These are phyloP conservation scores for Backusella australiensis DNA, from an alignment of 192 early-diverging fungal species.

Conservation along the genomic window DNA sequence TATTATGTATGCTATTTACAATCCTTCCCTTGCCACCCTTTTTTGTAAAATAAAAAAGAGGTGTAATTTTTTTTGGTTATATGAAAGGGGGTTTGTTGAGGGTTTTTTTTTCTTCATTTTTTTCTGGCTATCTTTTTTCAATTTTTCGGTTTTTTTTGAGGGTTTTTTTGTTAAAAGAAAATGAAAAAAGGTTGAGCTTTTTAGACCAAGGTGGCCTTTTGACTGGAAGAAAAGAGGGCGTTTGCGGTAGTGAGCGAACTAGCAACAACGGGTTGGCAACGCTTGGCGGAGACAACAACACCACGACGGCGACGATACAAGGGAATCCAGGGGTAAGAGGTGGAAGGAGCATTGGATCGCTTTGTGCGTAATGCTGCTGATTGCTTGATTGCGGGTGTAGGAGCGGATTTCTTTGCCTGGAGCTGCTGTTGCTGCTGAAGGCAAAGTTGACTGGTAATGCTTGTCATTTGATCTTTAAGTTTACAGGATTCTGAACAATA, in stretches of 20 bases:
- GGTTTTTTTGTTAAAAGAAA: background rate
- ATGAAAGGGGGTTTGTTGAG: background rate
- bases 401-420: constrained; percentile 7
- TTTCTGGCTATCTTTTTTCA: background rate
- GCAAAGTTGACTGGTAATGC: background rate
- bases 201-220: background rate
- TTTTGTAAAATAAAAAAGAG: background rate
- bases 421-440: background rate
- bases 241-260: constrained; percentile 6
- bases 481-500: constrained; percentile 26
- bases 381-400: background rate
- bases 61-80: background rate
- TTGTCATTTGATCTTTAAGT: constrained; percentile 15
- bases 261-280: constrained; percentile 22
- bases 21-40: constrained; percentile 15
- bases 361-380: background rate
- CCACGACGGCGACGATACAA: constrained; percentile 19
- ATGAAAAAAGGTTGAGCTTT: background rate
- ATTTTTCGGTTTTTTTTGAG: background rate
- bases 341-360: constrained; percentile 1
- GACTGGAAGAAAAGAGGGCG: background rate
- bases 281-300: constrained; percentile 15
- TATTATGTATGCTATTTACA: constrained; percentile 13
- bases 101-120: constrained; percentile 9
- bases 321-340: constrained; percentile 27